Evolutionary conservation across 805 yeast species (phyloP).

Genomic region (Hemisphaericaspora nanyangensis): DNA sequence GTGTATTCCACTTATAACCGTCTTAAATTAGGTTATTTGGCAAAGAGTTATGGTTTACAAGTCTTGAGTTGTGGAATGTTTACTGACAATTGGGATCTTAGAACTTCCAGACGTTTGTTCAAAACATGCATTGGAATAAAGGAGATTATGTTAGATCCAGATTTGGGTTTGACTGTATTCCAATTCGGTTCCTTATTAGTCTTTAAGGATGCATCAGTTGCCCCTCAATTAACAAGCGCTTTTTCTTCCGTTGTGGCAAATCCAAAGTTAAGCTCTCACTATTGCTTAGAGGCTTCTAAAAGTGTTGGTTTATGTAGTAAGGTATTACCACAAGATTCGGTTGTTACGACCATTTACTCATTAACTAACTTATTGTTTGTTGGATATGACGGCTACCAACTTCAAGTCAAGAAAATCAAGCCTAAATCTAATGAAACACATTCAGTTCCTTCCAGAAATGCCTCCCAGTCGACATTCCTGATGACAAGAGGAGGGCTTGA

Average conservation of each 20-base stretch:
- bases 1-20: conserved; percentile 48
- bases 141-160: conserved; percentile 49
- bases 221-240: conserved; percentile 39
- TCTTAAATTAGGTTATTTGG: conserved; percentile 45
- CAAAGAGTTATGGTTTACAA: conserved; percentile 57
- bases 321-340: conserved; percentile 72
- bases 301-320: conserved; percentile 64
- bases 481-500: conserved; percentile 7
- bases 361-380: conserved; percentile 68
- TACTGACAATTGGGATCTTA: conserved; percentile 42
- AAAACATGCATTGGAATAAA: conserved; percentile 49
- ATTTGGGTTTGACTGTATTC: conserved; percentile 48
- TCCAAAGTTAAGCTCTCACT: conserved; percentile 42
- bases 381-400: conserved; percentile 38
- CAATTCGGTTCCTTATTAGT: conserved; percentile 56
- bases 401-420: conserved; percentile 14
- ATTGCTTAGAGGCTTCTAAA: conserved; percentile 51
- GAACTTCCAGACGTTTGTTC: conserved; percentile 42
- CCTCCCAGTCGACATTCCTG: not conserved
- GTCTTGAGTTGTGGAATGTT: conserved; percentile 56
- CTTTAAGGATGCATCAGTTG: conserved; percentile 34
- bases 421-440: not conserved
- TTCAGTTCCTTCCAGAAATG: not conserved
- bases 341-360: conserved; percentile 80
- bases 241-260: conserved; percentile 54